A percentile compares a stretch with the other conserved stretches of the same genome.
These are phyloP conservation scores for Metroxylon sagu DNA, from an alignment of 176 grass and related monocot species.

Conservation along the genomic window DNA sequence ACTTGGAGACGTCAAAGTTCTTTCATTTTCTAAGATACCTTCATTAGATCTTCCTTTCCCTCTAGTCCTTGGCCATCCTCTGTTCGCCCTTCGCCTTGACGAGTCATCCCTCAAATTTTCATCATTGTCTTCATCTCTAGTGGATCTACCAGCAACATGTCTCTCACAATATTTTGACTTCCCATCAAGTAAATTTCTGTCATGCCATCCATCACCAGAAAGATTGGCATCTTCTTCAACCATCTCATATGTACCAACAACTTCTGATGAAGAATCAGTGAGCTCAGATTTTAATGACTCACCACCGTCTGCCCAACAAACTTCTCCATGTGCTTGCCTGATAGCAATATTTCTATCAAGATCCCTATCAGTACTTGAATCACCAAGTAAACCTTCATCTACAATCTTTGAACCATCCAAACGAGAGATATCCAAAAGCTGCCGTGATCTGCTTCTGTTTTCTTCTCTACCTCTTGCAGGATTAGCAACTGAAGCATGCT, in stretches of 20 bases:
- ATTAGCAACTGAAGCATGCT: slow-evolving; percentile 23
- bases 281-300: slow-evolving; percentile 22
- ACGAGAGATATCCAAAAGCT: slow-evolving; percentile 31
- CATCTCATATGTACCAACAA: slow-evolving; percentile 15
- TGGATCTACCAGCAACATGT: slow-evolving; percentile 9
- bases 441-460: slow-evolving; percentile 46
- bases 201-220: slow-evolving; percentile 20
- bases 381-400: slow-evolving; percentile 20
- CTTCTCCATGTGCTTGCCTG: slow-evolving; percentile 34
- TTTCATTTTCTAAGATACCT: slow-evolving; percentile 51
- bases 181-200: slow-evolving; percentile 25
- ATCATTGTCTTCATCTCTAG: slow-evolving; percentile 27
- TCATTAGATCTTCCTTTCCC: slow-evolving; percentile 55
- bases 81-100: slow-evolving; percentile 33
- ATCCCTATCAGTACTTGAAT: slow-evolving; percentile 27
- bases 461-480: slow-evolving; percentile 51
- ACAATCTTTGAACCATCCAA: slow-evolving; percentile 30
- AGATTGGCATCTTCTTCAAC: slow-evolving; percentile 25
- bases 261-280: slow-evolving; percentile 35
- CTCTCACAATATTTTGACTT: slow-evolving; percentile 32
- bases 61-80: slow-evolving; percentile 37
- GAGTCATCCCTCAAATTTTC: slow-evolving; percentile 38
- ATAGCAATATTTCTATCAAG: slow-evolving; percentile 22
- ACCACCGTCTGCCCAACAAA: slow-evolving; percentile 28
- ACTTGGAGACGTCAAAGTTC: slow-evolving; percentile 38